phyloP scores from a whole-genome alignment of 1,284 basidiomycete genomes.

The Takashimella koratensis region DNA sequence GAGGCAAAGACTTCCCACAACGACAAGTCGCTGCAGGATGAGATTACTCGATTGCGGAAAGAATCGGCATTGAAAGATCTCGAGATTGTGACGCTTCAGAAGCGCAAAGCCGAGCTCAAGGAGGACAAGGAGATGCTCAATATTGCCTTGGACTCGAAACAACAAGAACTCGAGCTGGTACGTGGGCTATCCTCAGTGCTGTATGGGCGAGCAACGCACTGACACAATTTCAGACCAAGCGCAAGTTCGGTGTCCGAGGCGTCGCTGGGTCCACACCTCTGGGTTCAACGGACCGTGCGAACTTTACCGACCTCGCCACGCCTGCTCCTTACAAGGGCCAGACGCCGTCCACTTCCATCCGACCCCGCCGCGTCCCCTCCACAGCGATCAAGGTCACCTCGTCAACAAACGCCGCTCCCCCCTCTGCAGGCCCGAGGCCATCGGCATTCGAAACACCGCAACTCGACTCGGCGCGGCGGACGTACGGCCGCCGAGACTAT shows the following conservation, averaged over 20 bases:
- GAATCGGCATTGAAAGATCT: slow-evolving; percentile 80
- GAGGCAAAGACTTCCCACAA: too few species aligned
- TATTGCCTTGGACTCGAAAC: slow-evolving; percentile 81
- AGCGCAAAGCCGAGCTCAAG: slow-evolving; percentile 63
- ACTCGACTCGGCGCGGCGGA: background rate
- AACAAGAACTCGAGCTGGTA: slow-evolving; percentile 82
- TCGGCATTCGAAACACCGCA: background rate
- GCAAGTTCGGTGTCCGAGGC: slow-evolving; percentile 61
- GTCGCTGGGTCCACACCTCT: slow-evolving; percentile 60
- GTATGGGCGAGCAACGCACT: too few species aligned
- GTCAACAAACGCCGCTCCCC: background rate
- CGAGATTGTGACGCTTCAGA: slow-evolving; percentile 66
- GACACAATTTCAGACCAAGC: slow-evolving; percentile 59
- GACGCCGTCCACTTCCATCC: background rate
- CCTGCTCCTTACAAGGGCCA: background rate
- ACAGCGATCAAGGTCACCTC: background rate
- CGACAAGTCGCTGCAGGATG: slow-evolving; percentile 54
- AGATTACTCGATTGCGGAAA: slow-evolving; percentile 62
- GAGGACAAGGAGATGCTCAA: slow-evolving; percentile 76
- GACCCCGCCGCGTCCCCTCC: background rate
- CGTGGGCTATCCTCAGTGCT: slow-evolving; percentile 33
- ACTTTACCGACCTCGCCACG: background rate
- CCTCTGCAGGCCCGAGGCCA: too few species aligned
- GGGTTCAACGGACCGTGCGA: slow-evolving; percentile 5
- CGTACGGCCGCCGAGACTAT: background rate